Evolutionary conservation across 257 asterid species (phyloP).

Genomic region (Jacaranda mimosifolia): DNA sequence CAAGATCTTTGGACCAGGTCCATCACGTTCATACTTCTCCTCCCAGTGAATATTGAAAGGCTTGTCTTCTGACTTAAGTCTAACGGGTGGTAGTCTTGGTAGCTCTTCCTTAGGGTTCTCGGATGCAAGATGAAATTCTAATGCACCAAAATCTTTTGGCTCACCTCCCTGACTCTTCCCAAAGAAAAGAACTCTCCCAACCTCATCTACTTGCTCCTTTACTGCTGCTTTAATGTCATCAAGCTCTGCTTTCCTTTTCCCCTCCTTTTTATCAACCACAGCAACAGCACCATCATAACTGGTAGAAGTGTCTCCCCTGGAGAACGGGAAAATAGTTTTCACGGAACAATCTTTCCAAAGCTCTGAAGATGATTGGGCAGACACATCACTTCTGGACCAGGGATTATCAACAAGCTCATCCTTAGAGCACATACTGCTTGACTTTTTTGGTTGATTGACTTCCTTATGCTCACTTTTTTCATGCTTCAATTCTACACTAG

Average conservation of each 20-base stretch:
- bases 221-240: conserved; percentile 64
- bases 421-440: conserved; percentile 49
- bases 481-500: conserved; percentile 45
- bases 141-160: conserved; percentile 59
- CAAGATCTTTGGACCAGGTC: conserved; percentile 59
- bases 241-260: conserved; percentile 63
- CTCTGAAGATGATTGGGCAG: conserved; percentile 54
- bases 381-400: conserved; percentile 61
- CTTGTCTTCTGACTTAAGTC: conserved; percentile 88
- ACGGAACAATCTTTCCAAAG: conserved; percentile 71
- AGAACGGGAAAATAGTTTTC: conserved; percentile 74
- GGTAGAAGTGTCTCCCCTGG: conserved; percentile 66
- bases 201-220: conserved; percentile 91
- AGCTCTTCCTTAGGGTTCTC: conserved; percentile 88
- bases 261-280: conserved; percentile 62
- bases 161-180: conserved; percentile 70
- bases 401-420: conserved; percentile 54
- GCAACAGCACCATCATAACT: conserved; percentile 56
- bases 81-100: conserved; percentile 92
- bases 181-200: conserved; percentile 78
- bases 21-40: conserved; percentile 82
- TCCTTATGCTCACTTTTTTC: conserved; percentile 65
- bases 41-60: conserved; percentile 85
- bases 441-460: conserved; percentile 54
- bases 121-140: conserved; percentile 58